Base-by-base conservation (phyloP, 495 filamentous ascomycete genomes). In the Daldinia childiae region DNA sequence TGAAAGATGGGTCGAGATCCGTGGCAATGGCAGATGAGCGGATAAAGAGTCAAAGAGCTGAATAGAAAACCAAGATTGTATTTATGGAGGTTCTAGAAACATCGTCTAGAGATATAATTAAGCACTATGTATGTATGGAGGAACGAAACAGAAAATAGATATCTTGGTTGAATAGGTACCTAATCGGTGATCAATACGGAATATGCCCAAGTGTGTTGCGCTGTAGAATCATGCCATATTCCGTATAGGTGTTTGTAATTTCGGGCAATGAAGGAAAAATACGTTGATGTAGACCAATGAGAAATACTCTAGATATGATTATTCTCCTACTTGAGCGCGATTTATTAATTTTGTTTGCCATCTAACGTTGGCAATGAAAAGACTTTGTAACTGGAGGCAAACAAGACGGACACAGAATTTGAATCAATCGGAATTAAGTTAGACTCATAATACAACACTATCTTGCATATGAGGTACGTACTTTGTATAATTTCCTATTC, bases 191-290 rank as follows among this genome's bases (percentile, higher is more conserved):
- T 59, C 63, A 45, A 45, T 61, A 41, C 4, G 39, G 58, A 30
- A 51, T 34, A 36, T 24, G 30, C 24, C 6, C 21, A 57, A 24
- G 43, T 19, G 24, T 68, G 56, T 56, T 50, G 61, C 61, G 61
- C 65, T 48, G 50, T 48, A 43, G 55, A 48, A 62, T 50, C 17
- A 50, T 64, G 17, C 30, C 54, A 30, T 21, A 11, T n/a, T n/a
- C n/a, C 34, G 38, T 29, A 8, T 29, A 4, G 26, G 3, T 59
- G 60, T 57, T 34, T 52, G 62, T 24, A 73, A 73, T 69, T 48
- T 73, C 71, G 64, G 71, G 58, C 66, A 62, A 73, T 62, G 51
- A 69, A 57, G 50, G 65, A 65, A 21, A 17, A 50, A 56, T 59
- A 61, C 39, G 8, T 68, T 30, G 64, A 68, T 50, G 27, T 34